phyloP scores from a whole-genome alignment of 2,329 filamentous ascomycete species.

The Ophiocordyceps camponoti-floridani region DNA sequence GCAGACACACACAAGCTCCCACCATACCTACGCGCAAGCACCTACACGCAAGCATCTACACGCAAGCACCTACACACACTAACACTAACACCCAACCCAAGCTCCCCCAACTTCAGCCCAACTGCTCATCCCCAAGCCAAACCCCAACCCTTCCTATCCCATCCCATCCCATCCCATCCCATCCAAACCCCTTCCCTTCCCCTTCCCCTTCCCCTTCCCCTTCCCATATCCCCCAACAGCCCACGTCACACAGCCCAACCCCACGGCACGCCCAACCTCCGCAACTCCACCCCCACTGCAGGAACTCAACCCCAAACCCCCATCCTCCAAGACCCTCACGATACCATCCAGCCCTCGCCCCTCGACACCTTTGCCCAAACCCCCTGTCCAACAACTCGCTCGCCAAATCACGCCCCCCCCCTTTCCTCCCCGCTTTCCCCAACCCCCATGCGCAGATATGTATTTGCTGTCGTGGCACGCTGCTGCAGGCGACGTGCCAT shows the following conservation, averaged over 20 bases:
- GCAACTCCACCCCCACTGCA: neutral
- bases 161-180: too few species aligned
- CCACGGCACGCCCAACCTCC: neutral
- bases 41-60: too few species aligned
- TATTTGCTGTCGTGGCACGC: neutral
- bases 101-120: too few species aligned
- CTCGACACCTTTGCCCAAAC: neutral
- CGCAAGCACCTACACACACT: too few species aligned
- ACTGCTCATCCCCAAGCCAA: too few species aligned
- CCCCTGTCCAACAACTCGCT: neutral
- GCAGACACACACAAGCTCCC: too few species aligned
- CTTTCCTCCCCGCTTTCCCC: neutral
- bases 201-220: neutral
- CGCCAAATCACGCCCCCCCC: neutral
- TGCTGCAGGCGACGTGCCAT: conserved; percentile 1
- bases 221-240: neutral
- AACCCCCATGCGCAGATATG: neutral
- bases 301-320: neutral
- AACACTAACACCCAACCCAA: too few species aligned
- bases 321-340: neutral
- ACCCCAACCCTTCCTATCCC: too few species aligned
- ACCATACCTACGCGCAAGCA: too few species aligned
- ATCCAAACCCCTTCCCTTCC: neutral
- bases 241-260: neutral
- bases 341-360: too few species aligned